These are phyloP conservation scores for Lentinula sp. DNA, from an alignment of 768 basidiomycete species.

Conservation along the genomic window DNA sequence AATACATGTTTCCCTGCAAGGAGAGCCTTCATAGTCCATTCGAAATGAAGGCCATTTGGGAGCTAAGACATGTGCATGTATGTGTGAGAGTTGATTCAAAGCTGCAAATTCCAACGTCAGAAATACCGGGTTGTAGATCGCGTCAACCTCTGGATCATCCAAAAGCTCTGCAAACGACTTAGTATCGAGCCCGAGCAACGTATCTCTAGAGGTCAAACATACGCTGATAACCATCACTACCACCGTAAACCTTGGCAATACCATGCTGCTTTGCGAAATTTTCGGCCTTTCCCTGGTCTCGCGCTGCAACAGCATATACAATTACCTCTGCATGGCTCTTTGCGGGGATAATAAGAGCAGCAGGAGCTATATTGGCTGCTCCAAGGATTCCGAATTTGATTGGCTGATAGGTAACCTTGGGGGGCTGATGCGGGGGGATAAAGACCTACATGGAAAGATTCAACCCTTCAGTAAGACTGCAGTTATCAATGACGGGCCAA, in stretches of 20 bases:
- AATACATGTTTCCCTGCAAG: constrained; percentile 59
- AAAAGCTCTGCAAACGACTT: constrained; percentile 30
- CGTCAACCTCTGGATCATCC: constrained; percentile 49
- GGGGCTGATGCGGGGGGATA: background rate
- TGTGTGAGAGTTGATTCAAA: too few relatives aligned
- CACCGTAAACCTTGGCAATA: constrained; percentile 46
- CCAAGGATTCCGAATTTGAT: constrained; percentile 29
- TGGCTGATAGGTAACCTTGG: background rate
- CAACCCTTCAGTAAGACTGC: background rate
- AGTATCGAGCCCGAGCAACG: background rate
- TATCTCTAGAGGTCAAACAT: background rate
- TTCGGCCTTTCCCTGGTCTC: constrained; percentile 40
- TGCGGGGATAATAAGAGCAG: constrained; percentile 44
- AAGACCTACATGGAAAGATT: background rate
- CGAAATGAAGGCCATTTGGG: constrained; percentile 56
- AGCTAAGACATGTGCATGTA: constrained; percentile 24
- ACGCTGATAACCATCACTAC: constrained; percentile 48
- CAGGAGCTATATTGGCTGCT: constrained; percentile 49
- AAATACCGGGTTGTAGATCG: constrained; percentile 49
- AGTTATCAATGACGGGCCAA: background rate
- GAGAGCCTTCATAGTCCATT: constrained; percentile 64
- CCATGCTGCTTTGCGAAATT: constrained; percentile 48
- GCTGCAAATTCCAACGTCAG: background rate
- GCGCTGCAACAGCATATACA: constrained; percentile 52
- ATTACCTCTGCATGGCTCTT: constrained; percentile 50